Conservation (phyloP, 108 stramenopile genomes). For the Cyclostephanos invisitatus region DNA sequence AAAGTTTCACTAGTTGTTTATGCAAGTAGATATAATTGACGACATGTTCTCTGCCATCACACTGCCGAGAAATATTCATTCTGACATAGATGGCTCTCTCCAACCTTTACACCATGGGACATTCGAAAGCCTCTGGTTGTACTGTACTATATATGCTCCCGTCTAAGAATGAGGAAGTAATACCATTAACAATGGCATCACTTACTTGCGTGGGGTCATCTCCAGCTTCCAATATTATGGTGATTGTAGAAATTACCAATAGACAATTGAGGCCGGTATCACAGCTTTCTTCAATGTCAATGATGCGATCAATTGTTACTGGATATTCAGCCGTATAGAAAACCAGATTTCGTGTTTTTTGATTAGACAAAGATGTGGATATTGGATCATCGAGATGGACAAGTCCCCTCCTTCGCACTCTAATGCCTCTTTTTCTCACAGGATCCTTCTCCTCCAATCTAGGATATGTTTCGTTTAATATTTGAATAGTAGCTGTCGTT, state of each 20-base stretch:
- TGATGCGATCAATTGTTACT: constrained; percentile 43
- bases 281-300: constrained; percentile 45
- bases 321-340: constrained; percentile 51
- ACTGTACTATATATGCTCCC: constrained; percentile 54
- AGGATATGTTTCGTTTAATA: constrained; percentile 59
- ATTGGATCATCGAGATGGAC: constrained; percentile 10
- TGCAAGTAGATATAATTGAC: not conserved
- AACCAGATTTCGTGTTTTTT: constrained; percentile 37
- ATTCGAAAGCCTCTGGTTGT: constrained; percentile 44
- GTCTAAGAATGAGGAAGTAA: constrained; percentile 37
- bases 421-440: constrained; percentile 1
- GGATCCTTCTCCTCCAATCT: constrained; percentile 6
- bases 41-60: not conserved
- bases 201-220: constrained; percentile 49
- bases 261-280: constrained; percentile 31
- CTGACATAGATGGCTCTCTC: not conserved
- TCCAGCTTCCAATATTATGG: constrained; percentile 54
- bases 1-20: not conserved
- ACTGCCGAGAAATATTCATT: not conserved
- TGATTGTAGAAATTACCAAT: constrained; percentile 41
- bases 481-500: constrained; percentile 36
- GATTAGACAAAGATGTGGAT: not conserved
- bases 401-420: not conserved
- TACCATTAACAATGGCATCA: constrained; percentile 40
- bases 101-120: constrained; percentile 4